A percentile compares a stretch with the other conserved stretches of the same genome.
Conservation (phyloP, 2,329 filamentous ascomycete species). For the Cordyceps tenuipes region DNA sequence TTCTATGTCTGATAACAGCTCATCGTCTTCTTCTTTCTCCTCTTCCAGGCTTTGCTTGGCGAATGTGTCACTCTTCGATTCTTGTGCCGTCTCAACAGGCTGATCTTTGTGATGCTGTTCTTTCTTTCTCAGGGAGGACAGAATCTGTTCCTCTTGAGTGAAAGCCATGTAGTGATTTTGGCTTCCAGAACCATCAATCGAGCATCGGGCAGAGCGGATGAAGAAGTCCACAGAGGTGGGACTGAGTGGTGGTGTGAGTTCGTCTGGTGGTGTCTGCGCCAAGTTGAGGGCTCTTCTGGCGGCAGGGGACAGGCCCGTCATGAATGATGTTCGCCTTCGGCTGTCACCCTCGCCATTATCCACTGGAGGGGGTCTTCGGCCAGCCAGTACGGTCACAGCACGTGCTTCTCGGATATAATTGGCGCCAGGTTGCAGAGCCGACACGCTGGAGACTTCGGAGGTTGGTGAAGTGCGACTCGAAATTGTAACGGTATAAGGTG, state of each 20-base stretch:
- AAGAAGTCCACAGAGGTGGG: conserved; percentile 44
- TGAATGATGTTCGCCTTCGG: conserved; percentile 3
- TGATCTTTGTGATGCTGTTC: conserved; percentile 47
- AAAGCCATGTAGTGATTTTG: conserved; percentile 46
- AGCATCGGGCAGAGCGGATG: conserved; percentile 31
- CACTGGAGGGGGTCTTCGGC: conserved; percentile 17
- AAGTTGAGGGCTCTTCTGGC: conserved; percentile 15
- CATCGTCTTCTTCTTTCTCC: not conserved
- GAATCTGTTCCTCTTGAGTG: conserved; percentile 49
- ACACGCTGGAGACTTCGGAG: not conserved
- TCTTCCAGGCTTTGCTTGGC: not conserved
- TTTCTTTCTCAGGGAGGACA: conserved; percentile 48
- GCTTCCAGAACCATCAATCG: conserved; percentile 23
- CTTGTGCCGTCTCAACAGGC: conserved; percentile 35
- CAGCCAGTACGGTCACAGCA: conserved; percentile 29
- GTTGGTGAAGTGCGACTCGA: conserved; percentile 5
- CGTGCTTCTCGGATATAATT: conserved; percentile 32
- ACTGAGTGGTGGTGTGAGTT: conserved; percentile 43
- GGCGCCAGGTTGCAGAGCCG: not conserved
- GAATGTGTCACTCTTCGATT: conserved; percentile 15
- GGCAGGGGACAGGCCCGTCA: conserved; percentile 15
- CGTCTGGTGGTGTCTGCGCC: conserved; percentile 22
- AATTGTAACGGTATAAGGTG: conserved; percentile 11
- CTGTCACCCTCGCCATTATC: conserved; percentile 20
- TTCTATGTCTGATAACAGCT: conserved; percentile 14